Conservation (phyloP, 2,329 filamentous ascomycete genomes). For the Fusarium citri region DNA sequence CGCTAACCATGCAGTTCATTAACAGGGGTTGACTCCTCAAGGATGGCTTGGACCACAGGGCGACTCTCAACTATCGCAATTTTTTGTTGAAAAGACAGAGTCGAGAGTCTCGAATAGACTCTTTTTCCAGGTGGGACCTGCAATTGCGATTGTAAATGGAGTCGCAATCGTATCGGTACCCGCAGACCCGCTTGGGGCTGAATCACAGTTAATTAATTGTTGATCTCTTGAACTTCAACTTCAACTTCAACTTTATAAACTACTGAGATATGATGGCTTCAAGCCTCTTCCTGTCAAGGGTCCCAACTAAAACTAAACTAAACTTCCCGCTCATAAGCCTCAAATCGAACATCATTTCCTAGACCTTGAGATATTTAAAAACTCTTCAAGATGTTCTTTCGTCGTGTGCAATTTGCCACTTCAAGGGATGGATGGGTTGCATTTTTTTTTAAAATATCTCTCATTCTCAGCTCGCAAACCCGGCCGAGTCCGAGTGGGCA, state of each 20-base stretch:
- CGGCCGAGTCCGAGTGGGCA: neutral
- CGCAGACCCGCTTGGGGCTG: neutral
- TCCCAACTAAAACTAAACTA: neutral
- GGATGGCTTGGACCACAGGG: constrained; percentile 7
- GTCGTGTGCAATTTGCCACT: constrained; percentile 26
- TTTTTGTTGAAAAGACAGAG: neutral
- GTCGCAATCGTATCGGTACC: neutral
- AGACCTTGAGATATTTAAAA: neutral
- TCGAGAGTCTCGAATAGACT: neutral
- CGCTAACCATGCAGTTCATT: constrained; percentile 5
- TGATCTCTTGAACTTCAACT: neutral
- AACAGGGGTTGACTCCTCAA: neutral
- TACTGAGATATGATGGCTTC: constrained; percentile 18
- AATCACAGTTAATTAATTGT: constrained; percentile 1
- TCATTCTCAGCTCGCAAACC: neutral
- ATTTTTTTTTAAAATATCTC: constrained; percentile 1
- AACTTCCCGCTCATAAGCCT: neutral
- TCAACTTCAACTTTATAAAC: no score
- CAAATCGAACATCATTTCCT: neutral
- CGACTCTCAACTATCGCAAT: neutral
- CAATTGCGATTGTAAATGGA: neutral
- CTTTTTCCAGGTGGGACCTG: neutral
- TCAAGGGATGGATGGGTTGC: neutral
- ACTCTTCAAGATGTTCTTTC: neutral
- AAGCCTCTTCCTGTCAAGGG: constrained; percentile 14